Base-by-base conservation (phyloP, 139 green algal species). In the Zygnema cylindricum region DNA sequence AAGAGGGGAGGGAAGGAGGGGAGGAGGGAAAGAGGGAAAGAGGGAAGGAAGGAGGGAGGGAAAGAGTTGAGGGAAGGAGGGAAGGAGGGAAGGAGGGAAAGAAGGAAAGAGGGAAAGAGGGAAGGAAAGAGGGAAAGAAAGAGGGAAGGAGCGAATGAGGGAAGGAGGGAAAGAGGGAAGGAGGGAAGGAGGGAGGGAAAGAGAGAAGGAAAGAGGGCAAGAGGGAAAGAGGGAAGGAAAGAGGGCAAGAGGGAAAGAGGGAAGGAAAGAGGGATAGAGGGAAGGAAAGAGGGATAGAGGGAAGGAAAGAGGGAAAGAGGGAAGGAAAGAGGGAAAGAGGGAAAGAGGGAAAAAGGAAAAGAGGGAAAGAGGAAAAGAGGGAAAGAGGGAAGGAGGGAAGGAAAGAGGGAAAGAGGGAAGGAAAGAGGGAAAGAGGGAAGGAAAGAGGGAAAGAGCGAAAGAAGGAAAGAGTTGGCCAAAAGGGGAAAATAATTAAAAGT, bases 251-350 rank as follows among this genome's bases (percentile, higher is more conserved):
- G 25, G 0, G 39, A 43, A 82, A 57, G 22, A 49, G 75, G 25
- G 3, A n/a, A n/a, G n/a, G 35, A 69, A 55, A 85, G 40, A 35
- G 35, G 69, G 69, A 63, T 38, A 77, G 38, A 77, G 78, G 40
- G 36, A 55, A 71, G 78, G n/a, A n/a, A n/a, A n/a, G n/a, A n/a
- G n/a, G n/a, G n/a, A 39, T 1, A 85, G 78, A n/a, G 69, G 40
- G 35, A 85, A 42, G 49, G 49, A 85, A 55, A 63, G 49, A 63
- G 49, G 49, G 49, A 16, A 16, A 63, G 7, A 16, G 49, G 7
- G 16, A 63, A 63, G 49, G 49, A 63, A 16, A 63, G 16, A 63
- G 49, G 7, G 49, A 63, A 63, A 63, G 16, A 63, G 7, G 16
- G 16, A 16, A 63, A 16, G 49, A 63, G 49, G 49, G 16, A 16